Conservation (phyloP, 2,329 filamentous ascomycete genomes). For the Hypoxylon sp. region DNA sequence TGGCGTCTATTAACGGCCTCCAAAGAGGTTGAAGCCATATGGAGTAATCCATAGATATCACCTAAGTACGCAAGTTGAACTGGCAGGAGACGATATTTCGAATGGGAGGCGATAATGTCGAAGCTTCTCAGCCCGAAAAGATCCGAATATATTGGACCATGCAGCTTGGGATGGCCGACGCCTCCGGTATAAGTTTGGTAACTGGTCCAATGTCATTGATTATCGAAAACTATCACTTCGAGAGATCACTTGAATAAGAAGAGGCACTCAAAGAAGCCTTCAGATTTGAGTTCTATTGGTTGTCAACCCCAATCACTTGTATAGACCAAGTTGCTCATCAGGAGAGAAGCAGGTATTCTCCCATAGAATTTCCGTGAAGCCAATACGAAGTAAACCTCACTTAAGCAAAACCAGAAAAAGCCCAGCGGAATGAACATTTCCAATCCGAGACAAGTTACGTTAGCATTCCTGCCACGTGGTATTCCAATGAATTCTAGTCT, state of each 20-base stretch:
- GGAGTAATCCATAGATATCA: background rate
- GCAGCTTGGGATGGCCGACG: background rate
- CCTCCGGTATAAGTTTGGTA: background rate
- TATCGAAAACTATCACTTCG: background rate
- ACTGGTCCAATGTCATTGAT: background rate
- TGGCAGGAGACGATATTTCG: background rate
- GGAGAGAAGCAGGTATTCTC: conserved; percentile 1
- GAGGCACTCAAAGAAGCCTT: background rate
- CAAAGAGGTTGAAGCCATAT: background rate
- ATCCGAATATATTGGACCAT: background rate
- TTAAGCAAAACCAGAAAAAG: conserved; percentile 12
- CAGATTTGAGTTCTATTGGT: background rate
- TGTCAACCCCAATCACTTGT: conserved; percentile 1
- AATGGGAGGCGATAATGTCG: background rate
- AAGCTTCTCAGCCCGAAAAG: background rate
- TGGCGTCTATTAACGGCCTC: background rate
- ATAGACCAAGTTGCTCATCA: background rate
- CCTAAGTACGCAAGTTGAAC: background rate
- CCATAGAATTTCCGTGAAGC: background rate
- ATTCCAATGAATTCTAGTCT: conserved; percentile 14
- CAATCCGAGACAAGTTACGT: conserved; percentile 6
- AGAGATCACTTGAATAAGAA: background rate
- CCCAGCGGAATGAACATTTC: conserved; percentile 3
- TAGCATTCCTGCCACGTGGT: conserved; percentile 29
- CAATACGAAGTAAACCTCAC: background rate